These are phyloP conservation scores for Neoascochyta sp. DNA, from an alignment of 2,329 filamentous ascomycete genomes.

Conservation along the genomic window DNA sequence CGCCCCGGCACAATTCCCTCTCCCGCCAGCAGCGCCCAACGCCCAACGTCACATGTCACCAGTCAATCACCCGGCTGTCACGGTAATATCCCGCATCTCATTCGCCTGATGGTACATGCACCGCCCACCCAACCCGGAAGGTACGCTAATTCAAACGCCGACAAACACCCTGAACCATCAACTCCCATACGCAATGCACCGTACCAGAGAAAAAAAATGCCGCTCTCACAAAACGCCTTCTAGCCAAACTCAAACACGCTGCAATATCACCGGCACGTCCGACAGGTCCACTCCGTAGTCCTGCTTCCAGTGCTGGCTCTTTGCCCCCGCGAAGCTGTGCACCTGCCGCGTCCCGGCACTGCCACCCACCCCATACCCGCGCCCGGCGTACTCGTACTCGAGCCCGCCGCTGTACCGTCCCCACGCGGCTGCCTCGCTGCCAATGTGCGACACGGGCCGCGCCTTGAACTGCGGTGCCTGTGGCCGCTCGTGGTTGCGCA, in stretches of 20 bases:
- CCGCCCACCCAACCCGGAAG: too few species aligned
- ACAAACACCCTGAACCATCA: too few species aligned
- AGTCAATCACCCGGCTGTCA: too few species aligned
- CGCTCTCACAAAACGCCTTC: too few species aligned
- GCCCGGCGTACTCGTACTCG: constrained; percentile 34
- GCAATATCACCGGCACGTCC: constrained; percentile 32
- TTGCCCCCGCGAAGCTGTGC: constrained; percentile 28
- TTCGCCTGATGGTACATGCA: too few species aligned
- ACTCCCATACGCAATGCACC: too few species aligned
- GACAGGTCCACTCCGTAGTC: constrained; percentile 33
- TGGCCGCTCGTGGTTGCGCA: constrained; percentile 13
- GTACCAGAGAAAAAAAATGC: background rate
- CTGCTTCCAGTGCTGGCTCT: constrained; percentile 28
- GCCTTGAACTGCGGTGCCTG: constrained; percentile 1
- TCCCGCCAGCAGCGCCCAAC: too few species aligned
- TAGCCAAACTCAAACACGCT: too few species aligned
- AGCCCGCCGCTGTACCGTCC: constrained; percentile 39
- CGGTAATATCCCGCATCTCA: too few species aligned
- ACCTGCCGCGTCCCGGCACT: constrained; percentile 35
- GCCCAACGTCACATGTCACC: too few species aligned
- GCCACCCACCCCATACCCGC: constrained; percentile 32
- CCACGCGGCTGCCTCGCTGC: constrained; percentile 7
- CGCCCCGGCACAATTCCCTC: too few species aligned
- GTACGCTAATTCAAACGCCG: too few species aligned
- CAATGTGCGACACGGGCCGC: constrained; percentile 5